Base-by-base conservation (phyloP, 768 basidiomycete species). In the Auricularia heimuer region DNA sequence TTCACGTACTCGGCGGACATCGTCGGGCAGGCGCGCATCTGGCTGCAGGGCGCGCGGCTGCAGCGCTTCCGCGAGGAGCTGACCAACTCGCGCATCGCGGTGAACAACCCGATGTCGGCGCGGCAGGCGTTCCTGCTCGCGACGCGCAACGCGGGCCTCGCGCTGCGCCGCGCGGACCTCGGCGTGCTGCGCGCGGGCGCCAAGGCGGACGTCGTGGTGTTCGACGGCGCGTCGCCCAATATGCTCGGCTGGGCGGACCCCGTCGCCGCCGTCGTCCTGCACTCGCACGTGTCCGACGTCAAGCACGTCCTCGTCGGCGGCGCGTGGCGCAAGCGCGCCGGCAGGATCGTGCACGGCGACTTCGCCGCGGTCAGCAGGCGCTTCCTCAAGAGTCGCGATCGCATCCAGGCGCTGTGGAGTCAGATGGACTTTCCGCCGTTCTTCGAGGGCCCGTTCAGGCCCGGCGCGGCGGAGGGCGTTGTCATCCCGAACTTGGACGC, bases 241-340 rank as follows among this genome's bases (percentile, higher is more conserved):
- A 60, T 60, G 56, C 56, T 60, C 7, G 56, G 56, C 24, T 60
- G 56, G 56, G 29, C 14, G 2, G 56, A 60, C 56, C 56, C 56
- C 29, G 56, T 60, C 29, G 56, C 56, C 16, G 56, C 56, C 11
- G 29, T 60, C 29, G 33, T 60, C 34, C 56, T 60, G 24, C 56
- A 60, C 34, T 29, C 56, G 24, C 56, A 60, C 34, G 56, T 60
- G 24, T 29, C 29, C 24, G 34, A 60, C 56, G 56, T 60, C 24
- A 14, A 60, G 56, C 56, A 60, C 56, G 56, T 60, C 29, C 56
- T 60, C 24, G 56, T 60, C 56, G 56, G 24, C 34, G 56, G 56
- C 29, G 34, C 8, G 24, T 60, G 21, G 24, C 24, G 34, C 29
- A 60, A 60, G 56, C 56, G 56, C 11, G 56, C 24, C 33, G 56